A percentile compares a stretch with the other conserved stretches of the same genome.
Evolutionary conservation across 371 early-diverging fungal species (phyloP).

Genomic region (Nematocida major): DNA sequence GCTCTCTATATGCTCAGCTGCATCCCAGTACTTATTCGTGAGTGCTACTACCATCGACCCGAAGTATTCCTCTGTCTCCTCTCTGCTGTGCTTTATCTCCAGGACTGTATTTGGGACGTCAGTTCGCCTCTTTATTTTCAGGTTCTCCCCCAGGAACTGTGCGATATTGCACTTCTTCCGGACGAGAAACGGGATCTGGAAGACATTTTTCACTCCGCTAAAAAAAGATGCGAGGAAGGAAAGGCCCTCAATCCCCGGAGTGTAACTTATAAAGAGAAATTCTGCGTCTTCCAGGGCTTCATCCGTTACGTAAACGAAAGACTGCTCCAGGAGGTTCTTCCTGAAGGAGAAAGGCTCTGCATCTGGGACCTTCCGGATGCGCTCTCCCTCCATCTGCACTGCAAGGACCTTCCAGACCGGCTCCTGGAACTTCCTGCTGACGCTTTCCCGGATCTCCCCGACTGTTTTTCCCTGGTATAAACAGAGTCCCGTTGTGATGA

Average conservation of each 20-base stretch:
- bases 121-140: constrained; percentile 6
- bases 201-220: neutral
- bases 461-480: neutral
- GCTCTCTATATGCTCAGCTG: constrained; percentile 7
- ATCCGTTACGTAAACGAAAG: constrained; percentile 38
- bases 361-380: constrained; percentile 11
- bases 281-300: neutral
- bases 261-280: constrained; percentile 42
- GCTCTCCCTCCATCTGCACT: neutral
- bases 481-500: constrained; percentile 25
- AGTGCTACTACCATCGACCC: neutral
- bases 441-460: neutral
- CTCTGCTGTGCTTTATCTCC: constrained; percentile 7
- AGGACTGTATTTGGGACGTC: constrained; percentile 15
- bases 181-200: constrained; percentile 6
- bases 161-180: constrained; percentile 27
- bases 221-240: constrained; percentile 29
- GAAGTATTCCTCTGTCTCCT: neutral
- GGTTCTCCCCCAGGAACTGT: constrained; percentile 3
- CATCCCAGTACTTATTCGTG: constrained; percentile 44
- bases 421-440: neutral
- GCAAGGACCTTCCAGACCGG: neutral
- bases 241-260: neutral
- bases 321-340: constrained; percentile 19
- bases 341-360: neutral